Evolutionary conservation across 2,329 filamentous ascomycete species (phyloP), one percentile per base, ranked within the genome.

Genomic region (Fusarium nanum): DNA sequence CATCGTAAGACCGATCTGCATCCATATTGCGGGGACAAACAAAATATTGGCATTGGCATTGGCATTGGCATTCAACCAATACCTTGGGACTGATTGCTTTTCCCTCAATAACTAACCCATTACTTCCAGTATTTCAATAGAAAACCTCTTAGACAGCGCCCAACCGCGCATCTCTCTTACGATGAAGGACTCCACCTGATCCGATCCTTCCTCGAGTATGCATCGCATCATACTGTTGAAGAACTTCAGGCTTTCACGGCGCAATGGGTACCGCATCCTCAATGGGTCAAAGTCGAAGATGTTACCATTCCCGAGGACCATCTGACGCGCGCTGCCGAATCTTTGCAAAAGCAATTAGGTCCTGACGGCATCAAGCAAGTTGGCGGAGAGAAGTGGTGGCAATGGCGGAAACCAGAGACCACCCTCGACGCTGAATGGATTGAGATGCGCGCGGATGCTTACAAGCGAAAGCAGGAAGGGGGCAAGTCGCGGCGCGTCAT

Each of bases 91-190:
- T 46, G 27, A 32, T 56, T 63, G 44, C 57, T 49, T 60, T 53
- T 56, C 23, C 23, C 14, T 3, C 27, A 34, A 47, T 34, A 18
- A 56, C 64, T 74, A 47, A 71, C 54, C 14, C 32, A 22, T 49
- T 52, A 40, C 25, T 34, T 58, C 30, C 57, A 96, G 92, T 98
- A 96, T 80, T 84, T 97, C 65, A 92, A 97, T 76, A 91, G 92
- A 70, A 92, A 92, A 76, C 87, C 89, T 2, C 85, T 91, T 30
- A 89, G 87, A 67, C 85, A 94, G 70, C 94, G 94, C 68, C 95
- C 95, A 1, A 97, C 93, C 2, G 92, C 92, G 2, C 93, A 97
- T 78, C 89, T 99, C 59, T 94, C 94, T 56, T 99, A 99, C 82
- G 93, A 98, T 77, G 93, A 98, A 82, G 95, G 94, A 40, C 86